Conservation (phyloP, 495 filamentous ascomycete species). For the Thermothielavioides terrestris region DNA sequence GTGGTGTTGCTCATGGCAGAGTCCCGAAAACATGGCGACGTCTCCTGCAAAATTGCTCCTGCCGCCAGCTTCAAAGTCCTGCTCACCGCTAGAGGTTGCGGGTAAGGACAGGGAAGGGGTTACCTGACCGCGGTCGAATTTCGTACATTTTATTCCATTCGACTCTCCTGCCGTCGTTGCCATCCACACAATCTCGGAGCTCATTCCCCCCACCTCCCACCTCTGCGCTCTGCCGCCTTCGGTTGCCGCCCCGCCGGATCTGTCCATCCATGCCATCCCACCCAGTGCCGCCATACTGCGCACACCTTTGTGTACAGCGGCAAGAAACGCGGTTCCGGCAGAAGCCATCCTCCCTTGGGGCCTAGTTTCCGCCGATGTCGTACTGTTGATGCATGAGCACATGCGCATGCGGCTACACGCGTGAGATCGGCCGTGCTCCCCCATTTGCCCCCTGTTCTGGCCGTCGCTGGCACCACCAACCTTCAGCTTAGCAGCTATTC, state of each 20-base stretch:
- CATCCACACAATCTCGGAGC: too few species aligned
- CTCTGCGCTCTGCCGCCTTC: too few species aligned
- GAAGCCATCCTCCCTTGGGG: background rate
- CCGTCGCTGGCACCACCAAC: background rate
- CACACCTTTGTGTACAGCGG: background rate
- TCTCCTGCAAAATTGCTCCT: too few species aligned
- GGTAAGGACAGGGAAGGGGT: too few species aligned
- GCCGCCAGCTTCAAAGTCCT: too few species aligned
- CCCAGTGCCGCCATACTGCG: too few species aligned
- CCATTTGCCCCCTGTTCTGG: background rate
- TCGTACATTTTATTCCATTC: too few species aligned
- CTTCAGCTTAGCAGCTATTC: background rate
- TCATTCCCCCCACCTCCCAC: too few species aligned
- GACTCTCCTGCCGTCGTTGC: too few species aligned
- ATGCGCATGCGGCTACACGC: conserved; percentile 23
- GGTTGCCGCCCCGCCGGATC: too few species aligned
- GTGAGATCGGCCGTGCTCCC: conserved; percentile 24
- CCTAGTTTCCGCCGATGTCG: background rate
- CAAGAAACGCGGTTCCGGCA: background rate
- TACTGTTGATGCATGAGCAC: conserved; percentile 1
- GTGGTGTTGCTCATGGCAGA: background rate
- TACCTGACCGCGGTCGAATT: too few species aligned
- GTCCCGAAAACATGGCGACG: background rate
- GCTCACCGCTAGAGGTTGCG: too few species aligned
- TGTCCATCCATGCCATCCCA: background rate